phyloP scores from a whole-genome alignment of 768 basidiomycete genomes.

The Tremella mesenterica region DNA sequence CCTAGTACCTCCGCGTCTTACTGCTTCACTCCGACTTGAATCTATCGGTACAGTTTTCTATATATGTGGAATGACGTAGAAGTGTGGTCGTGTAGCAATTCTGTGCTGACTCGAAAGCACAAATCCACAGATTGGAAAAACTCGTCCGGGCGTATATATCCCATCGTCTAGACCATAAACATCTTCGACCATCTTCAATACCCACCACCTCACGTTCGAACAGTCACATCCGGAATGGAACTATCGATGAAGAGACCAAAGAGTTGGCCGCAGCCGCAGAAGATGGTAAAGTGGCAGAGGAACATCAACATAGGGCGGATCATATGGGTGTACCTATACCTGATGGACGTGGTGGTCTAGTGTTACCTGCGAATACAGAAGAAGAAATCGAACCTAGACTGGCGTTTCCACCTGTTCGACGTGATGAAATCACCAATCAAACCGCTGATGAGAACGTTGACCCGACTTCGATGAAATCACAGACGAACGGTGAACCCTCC shows the following conservation, averaged over 20 bases:
- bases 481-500: no score
- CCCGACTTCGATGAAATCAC: no score
- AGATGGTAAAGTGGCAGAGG: background rate
- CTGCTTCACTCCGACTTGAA: no score
- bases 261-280: background rate
- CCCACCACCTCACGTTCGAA: background rate
- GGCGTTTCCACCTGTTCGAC: constrained; percentile 1
- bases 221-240: background rate
- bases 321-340: constrained; percentile 3
- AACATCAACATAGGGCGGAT: background rate
- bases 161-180: constrained; percentile 1
- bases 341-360: constrained; percentile 9
- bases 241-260: constrained; percentile 1
- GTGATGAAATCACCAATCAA: background rate
- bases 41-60: no score
- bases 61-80: background rate
- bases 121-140: constrained; percentile 27
- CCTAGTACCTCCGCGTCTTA: no score
- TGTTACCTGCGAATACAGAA: background rate
- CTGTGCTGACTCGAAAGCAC: constrained; percentile 15
- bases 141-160: constrained; percentile 31
- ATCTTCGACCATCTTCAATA: background rate
- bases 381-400: background rate
- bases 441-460: no score
- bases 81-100: background rate